A percentile compares a stretch with the other conserved stretches of the same genome.
Conservation (phyloP, 495 filamentous ascomycete genomes). For the Neurospora tetraspora region DNA sequence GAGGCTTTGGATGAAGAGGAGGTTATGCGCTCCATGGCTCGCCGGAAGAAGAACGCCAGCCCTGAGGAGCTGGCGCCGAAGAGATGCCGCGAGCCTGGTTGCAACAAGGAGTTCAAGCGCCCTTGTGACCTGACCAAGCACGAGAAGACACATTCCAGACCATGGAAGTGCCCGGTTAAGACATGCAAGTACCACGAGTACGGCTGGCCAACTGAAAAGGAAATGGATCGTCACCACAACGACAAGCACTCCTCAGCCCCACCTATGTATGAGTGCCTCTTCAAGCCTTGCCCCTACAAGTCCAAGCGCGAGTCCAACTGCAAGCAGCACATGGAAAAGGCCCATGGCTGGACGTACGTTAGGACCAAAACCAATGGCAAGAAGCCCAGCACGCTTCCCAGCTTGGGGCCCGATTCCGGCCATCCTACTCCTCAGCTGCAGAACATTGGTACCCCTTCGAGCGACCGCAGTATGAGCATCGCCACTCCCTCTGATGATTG, state of each 20-base stretch:
- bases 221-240: slow-evolving; percentile 87
- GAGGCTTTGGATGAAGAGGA: slow-evolving; percentile 60
- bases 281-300: slow-evolving; percentile 76
- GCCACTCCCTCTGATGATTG: slow-evolving; percentile 36
- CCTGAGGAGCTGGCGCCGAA: slow-evolving; percentile 67
- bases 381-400: slow-evolving; percentile 25
- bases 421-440: slow-evolving; percentile 47
- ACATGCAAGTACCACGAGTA: slow-evolving; percentile 78
- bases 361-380: slow-evolving; percentile 81
- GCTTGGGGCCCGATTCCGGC: slow-evolving; percentile 18
- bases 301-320: slow-evolving; percentile 96
- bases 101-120: slow-evolving; percentile 85
- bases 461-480: slow-evolving; percentile 28
- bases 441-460: slow-evolving; percentile 41
- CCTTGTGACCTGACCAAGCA: slow-evolving; percentile 92
- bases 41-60: slow-evolving; percentile 67
- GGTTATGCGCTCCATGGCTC: slow-evolving; percentile 77
- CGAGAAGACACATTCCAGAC: slow-evolving; percentile 91
- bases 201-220: slow-evolving; percentile 96
- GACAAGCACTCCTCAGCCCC: slow-evolving; percentile 85
- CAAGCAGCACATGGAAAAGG: slow-evolving; percentile 99
- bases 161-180: slow-evolving; percentile 77
- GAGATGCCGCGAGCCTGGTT: slow-evolving; percentile 53
- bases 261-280: slow-evolving; percentile 70
- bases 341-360: slow-evolving; percentile 80